These are phyloP conservation scores for Corylus heterophylla DNA, from an alignment of 306 rosid genomes.

Conservation along the genomic window DNA sequence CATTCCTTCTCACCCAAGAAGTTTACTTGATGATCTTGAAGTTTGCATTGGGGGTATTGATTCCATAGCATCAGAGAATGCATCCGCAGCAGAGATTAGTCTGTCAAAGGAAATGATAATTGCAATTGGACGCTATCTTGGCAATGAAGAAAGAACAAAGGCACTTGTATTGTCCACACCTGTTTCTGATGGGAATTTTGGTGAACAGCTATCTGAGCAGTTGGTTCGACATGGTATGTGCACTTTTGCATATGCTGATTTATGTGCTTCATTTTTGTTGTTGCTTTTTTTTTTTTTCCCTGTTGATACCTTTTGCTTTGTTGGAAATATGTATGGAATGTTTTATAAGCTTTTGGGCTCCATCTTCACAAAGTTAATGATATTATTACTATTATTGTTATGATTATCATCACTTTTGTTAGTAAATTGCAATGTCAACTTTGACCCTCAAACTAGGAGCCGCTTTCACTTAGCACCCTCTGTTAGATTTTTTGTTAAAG, in stretches of 20 bases:
- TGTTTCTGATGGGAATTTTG: conserved; percentile 54
- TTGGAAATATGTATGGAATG: background rate
- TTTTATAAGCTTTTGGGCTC: background rate
- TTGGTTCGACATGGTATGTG: conserved; percentile 84
- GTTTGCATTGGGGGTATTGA: conserved; percentile 77
- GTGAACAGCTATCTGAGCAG: conserved; percentile 81
- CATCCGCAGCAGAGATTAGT: conserved; percentile 73
- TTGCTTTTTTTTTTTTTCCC: background rate
- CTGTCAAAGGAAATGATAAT: conserved; percentile 73
- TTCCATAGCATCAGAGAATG: conserved; percentile 55
- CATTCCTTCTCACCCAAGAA: conserved; percentile 73
- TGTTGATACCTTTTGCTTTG: background rate
- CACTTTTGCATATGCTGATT: conserved; percentile 20
- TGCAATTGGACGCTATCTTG: conserved; percentile 81
- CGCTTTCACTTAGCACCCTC: too few species aligned
- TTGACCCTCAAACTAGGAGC: too few species aligned
- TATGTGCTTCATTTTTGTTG: conserved; percentile 15
- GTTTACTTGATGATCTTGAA: conserved; percentile 84
- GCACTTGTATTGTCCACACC: conserved; percentile 48
- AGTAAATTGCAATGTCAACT: too few species aligned
- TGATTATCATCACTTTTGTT: background rate
- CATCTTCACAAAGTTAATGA: too few species aligned
- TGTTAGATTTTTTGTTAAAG: too few species aligned
- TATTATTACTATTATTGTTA: background rate
- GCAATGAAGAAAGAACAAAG: conserved; percentile 78